Evolutionary conservation across 2,329 filamentous ascomycete species (phyloP), one percentile per base, ranked within the genome.

Genomic region (Diplodia intermedia): DNA sequence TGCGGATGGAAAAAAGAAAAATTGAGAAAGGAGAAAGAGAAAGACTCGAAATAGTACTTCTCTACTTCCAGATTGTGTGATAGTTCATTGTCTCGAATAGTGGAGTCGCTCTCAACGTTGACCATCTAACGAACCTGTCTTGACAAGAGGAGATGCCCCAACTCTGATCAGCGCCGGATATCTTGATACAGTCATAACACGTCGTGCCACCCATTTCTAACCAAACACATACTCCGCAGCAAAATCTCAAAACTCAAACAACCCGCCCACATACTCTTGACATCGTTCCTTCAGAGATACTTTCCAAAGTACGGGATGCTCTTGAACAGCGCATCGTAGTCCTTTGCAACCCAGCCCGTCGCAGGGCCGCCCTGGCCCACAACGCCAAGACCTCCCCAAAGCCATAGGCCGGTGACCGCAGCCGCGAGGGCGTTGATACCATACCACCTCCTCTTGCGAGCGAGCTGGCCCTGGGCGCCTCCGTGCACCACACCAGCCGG

Each of bases 381-480:
- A 18, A 97, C 83, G 0, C 91, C 92, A 40, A 97, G 78, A 0
- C 91, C 90, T 3, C 94, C 94, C 0, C 89, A 89, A 63, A 94
- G 87, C 94, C 94, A 97, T n/a, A 93, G 67, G 0, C 81, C 85
- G 8, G 88, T 85, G 2, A 90, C 77, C 0, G 84, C 79, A 0
- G 84, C 82, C 0, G 86, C 86, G 65, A 89, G 77, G 0, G 84
- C 89, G 75, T 96, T 93, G 67, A 97, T 84, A 1, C 83, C 79
- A 81, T 91, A 88, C 88, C 91, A 91, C 73, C 87, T 86, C 75
- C 88, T 85, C 75, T 89, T 88, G 75, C 86, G 85, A 69, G 82
- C 81, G 70, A 85, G 78, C 61, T 84, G 82, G 43, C 83, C 84
- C 73, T 81, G 79, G 76, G 73, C 79, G 76, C 81, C 82, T 76